Percentiles rank a stretch among this genome's conserved stretches.
Conservation (phyloP, 1,139 yeast genomes). For the Geotrichum carabidarum region DNA sequence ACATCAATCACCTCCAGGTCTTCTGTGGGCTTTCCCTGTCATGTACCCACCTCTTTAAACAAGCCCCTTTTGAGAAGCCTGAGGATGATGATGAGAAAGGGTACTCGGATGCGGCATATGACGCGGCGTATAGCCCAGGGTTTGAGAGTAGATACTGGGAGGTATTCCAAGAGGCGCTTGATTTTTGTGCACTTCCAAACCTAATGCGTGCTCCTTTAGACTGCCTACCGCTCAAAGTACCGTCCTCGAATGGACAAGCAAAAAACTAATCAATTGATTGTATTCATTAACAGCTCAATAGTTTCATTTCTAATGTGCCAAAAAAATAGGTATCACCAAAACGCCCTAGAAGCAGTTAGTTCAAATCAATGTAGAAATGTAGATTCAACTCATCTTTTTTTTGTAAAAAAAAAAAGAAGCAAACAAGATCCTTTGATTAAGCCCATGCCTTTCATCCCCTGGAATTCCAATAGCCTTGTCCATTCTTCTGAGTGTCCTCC, state of each 20-base stretch:
- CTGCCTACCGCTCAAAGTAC: neutral
- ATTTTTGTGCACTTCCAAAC: neutral
- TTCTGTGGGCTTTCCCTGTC: neutral
- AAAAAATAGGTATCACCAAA: neutral
- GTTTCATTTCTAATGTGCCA: neutral
- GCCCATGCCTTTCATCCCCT: neutral
- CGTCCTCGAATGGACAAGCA: too few species aligned
- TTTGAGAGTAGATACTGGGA: constrained; percentile 8
- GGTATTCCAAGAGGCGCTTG: constrained; percentile 3
- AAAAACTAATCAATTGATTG: neutral
- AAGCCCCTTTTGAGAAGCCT: neutral
- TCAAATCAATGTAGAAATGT: neutral
- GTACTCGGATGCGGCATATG: constrained; percentile 10
- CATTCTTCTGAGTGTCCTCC: neutral
- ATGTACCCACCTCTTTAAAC: neutral
- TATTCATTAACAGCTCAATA: neutral
- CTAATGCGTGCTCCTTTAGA: too few species aligned
- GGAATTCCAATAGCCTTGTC: neutral
- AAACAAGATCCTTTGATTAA: neutral
- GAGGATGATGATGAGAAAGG: constrained; percentile 7
- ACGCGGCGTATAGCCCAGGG: constrained; percentile 13
- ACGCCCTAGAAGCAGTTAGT: constrained; percentile 1
- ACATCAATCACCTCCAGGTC: neutral
- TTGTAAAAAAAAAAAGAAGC: neutral
- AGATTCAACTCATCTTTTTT: constrained; percentile 5